Evolutionary conservation across 1,284 basidiomycete species (phyloP).

Genomic region (Sanguinoderma infundibulare): DNA sequence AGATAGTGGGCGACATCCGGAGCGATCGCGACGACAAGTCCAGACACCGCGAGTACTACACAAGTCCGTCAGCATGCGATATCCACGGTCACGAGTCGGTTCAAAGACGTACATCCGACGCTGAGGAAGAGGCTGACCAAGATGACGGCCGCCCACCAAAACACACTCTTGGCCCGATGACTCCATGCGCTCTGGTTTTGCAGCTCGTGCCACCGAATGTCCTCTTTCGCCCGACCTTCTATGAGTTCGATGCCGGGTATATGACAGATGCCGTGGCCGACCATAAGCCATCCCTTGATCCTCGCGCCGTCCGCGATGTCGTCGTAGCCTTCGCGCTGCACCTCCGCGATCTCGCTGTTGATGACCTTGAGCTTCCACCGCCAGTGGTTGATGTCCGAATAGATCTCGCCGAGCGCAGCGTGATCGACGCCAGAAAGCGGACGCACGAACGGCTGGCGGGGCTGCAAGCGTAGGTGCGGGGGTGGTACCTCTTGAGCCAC

Average conservation of each 20-base stretch:
- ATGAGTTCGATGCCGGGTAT: slow-evolving; percentile 72
- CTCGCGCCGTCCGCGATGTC: slow-evolving; percentile 70
- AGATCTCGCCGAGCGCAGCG: slow-evolving; percentile 64
- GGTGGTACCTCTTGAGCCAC: slow-evolving; percentile 47
- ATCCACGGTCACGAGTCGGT: not conserved
- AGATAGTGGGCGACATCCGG: slow-evolving; percentile 76
- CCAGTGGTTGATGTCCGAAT: slow-evolving; percentile 70
- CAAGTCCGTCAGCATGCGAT: slow-evolving; percentile 24
- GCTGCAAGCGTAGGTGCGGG: slow-evolving; percentile 70
- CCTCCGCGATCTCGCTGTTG: slow-evolving; percentile 69
- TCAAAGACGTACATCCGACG: slow-evolving; percentile 57
- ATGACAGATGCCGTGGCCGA: slow-evolving; percentile 68
- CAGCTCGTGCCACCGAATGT: slow-evolving; percentile 79
- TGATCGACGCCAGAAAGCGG: slow-evolving; percentile 72
- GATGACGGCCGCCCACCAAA: slow-evolving; percentile 60
- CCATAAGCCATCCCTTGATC: slow-evolving; percentile 78
- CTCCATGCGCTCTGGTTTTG: slow-evolving; percentile 57
- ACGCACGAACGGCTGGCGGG: slow-evolving; percentile 71
- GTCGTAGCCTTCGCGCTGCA: slow-evolving; percentile 66
- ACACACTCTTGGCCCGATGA: slow-evolving; percentile 46
- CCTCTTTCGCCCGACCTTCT: slow-evolving; percentile 78
- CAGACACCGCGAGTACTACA: slow-evolving; percentile 70
- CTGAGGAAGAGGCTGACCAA: slow-evolving; percentile 57
- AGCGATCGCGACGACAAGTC: slow-evolving; percentile 66
- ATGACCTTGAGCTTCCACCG: slow-evolving; percentile 71